These are phyloP conservation scores for Amanita phalloides DNA, from an alignment of 768 basidiomycete genomes.

Conservation along the genomic window DNA sequence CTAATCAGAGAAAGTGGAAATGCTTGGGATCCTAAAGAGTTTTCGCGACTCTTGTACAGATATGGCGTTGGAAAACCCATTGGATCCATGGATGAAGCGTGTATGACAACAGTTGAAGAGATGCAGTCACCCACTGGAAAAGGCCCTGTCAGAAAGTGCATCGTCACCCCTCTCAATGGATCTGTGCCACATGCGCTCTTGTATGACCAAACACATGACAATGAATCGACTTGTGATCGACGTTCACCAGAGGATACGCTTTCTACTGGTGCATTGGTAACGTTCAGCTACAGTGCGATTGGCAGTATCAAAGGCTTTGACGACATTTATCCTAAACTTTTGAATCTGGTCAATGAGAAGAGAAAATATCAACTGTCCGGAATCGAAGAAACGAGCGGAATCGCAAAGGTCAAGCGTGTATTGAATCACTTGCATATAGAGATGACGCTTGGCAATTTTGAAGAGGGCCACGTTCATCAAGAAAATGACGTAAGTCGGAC, in stretches of 20 bases:
- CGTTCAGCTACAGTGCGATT: constrained; percentile 81
- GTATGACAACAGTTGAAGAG: constrained; percentile 66
- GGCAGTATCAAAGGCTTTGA: constrained; percentile 97
- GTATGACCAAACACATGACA: constrained; percentile 97
- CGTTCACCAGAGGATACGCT: constrained; percentile 91
- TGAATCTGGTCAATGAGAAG: constrained; percentile 82
- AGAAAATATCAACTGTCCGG: constrained; percentile 66
- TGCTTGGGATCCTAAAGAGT: constrained; percentile 79
- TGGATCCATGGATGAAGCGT: constrained; percentile 91
- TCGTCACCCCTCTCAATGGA: constrained; percentile 75
- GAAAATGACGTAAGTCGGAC: constrained; percentile 74
- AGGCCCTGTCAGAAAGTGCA: constrained; percentile 63
- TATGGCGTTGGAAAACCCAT: constrained; percentile 92
- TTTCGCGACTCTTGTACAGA: constrained; percentile 79
- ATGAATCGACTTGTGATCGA: constrained; percentile 85
- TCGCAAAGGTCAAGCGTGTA: constrained; percentile 51
- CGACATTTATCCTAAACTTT: constrained; percentile 90
- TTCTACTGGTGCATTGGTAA: constrained; percentile 86
- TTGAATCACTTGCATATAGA: constrained; percentile 85
- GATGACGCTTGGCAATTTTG: constrained; percentile 79
- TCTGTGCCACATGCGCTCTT: constrained; percentile 87
- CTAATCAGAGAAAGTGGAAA: constrained; percentile 94
- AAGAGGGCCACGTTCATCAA: constrained; percentile 94
- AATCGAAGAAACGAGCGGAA: constrained; percentile 43
- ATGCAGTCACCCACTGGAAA: constrained; percentile 76